These are phyloP conservation scores for Ilyonectria mors-panacis DNA, from an alignment of 2,329 filamentous ascomycete genomes.

Conservation along the genomic window DNA sequence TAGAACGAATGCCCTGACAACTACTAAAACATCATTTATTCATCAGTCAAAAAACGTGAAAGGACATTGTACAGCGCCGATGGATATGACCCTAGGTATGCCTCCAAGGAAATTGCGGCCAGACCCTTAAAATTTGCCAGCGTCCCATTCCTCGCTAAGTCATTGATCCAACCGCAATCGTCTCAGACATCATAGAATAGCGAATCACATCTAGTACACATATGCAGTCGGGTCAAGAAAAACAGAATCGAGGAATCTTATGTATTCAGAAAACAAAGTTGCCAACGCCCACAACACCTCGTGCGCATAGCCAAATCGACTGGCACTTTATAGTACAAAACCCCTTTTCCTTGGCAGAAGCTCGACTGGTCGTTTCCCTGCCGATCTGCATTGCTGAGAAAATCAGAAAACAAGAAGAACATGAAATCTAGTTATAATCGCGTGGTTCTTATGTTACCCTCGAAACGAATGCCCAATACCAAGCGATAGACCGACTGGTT, in stretches of 20 bases:
- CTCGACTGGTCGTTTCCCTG: neutral
- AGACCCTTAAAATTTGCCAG: too few species aligned
- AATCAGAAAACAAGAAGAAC: neutral
- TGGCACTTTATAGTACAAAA: conserved; percentile 1
- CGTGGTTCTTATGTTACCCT: neutral
- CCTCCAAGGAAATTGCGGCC: too few species aligned
- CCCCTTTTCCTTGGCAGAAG: neutral
- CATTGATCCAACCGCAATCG: too few species aligned
- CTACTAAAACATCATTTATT: too few species aligned
- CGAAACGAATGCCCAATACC: neutral
- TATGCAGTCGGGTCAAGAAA: neutral
- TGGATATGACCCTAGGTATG: too few species aligned
- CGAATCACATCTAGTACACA: neutral
- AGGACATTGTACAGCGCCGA: too few species aligned
- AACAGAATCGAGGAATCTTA: neutral
- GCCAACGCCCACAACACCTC: conserved; percentile 4
- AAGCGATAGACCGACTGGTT: neutral
- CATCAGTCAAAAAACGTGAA: too few species aligned
- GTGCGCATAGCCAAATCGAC: neutral
- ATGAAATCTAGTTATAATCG: neutral
- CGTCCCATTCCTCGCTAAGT: too few species aligned
- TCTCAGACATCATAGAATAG: neutral
- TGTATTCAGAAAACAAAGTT: neutral
- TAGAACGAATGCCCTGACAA: too few species aligned
- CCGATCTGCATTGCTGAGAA: neutral